Evolutionary conservation across 768 basidiomycete species (phyloP).

Genomic region (Postia placenta): DNA sequence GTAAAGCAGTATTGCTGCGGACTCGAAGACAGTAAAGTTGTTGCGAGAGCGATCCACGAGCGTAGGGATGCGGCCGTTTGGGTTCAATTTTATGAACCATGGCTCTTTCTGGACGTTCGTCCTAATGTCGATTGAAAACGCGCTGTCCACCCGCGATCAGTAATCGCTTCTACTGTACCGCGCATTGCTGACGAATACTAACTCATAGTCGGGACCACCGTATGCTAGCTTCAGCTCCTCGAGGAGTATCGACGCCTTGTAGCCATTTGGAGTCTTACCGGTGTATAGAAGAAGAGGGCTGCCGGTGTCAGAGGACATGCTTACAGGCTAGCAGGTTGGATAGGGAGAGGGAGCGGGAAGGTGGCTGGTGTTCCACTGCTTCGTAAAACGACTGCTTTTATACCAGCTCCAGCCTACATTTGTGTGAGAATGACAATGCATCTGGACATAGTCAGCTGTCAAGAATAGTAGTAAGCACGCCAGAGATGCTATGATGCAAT

Average conservation of each 20-base stretch:
- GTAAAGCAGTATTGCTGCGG: slow-evolving; percentile 79
- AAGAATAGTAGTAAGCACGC: too few species aligned
- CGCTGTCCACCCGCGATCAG: slow-evolving; percentile 25
- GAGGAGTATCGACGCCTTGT: slow-evolving; percentile 45
- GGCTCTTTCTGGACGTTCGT: slow-evolving; percentile 75
- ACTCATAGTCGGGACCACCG: slow-evolving; percentile 44
- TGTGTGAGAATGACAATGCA: too few species aligned
- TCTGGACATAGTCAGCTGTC: too few species aligned
- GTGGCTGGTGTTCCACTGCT: too few species aligned
- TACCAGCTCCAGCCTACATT: too few species aligned
- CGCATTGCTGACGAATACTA: slow-evolving; percentile 8
- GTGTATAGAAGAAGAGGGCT: slow-evolving; percentile 25
- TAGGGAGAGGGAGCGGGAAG: too few species aligned
- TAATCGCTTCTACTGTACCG: neutral
- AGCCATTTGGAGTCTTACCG: slow-evolving; percentile 49
- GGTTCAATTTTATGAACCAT: slow-evolving; percentile 73
- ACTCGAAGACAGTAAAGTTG: slow-evolving; percentile 69
- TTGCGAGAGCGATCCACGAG: slow-evolving; percentile 56
- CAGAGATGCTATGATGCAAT: too few species aligned
- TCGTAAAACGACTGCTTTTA: too few species aligned
- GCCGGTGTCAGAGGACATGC: slow-evolving; percentile 9
- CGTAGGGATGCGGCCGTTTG: slow-evolving; percentile 68
- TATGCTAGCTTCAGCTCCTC: slow-evolving; percentile 50
- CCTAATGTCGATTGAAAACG: slow-evolving; percentile 47
- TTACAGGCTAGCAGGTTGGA: too few species aligned